These are phyloP conservation scores for Ophiostoma ips DNA, from an alignment of 2,329 filamentous ascomycete species.

Conservation along the genomic window DNA sequence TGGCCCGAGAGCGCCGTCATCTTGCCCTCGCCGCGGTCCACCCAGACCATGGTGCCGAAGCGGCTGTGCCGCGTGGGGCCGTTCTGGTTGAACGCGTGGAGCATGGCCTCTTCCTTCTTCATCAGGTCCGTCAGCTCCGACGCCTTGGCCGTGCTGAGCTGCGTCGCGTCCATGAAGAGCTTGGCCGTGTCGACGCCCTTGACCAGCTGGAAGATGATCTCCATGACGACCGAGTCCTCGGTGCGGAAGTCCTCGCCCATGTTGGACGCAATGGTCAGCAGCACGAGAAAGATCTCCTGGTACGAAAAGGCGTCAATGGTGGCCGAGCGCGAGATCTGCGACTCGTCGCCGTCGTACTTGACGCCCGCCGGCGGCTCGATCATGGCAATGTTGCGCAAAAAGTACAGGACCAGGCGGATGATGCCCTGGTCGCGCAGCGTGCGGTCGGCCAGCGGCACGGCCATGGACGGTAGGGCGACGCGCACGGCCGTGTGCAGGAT, in stretches of 20 bases:
- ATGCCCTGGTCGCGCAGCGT: constrained; percentile 75
- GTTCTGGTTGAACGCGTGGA: constrained; percentile 59
- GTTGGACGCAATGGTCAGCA: constrained; percentile 79
- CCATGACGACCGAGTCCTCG: constrained; percentile 80
- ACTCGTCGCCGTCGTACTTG: constrained; percentile 73
- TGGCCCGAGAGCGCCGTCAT: constrained; percentile 81
- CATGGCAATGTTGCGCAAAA: constrained; percentile 77
- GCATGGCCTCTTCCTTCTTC: constrained; percentile 72
- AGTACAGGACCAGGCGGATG: constrained; percentile 78
- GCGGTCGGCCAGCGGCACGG: constrained; percentile 60
- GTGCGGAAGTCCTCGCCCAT: constrained; percentile 86
- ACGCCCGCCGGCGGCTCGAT: constrained; percentile 62
- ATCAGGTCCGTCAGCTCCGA: constrained; percentile 63
- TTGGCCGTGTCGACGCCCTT: constrained; percentile 78
- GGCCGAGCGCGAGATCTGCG: constrained; percentile 74
- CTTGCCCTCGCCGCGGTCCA: constrained; percentile 74
- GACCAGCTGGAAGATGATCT: constrained; percentile 82
- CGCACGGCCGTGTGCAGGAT: constrained; percentile 73
- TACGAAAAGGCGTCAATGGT: constrained; percentile 80
- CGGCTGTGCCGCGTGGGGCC: constrained; percentile 81
- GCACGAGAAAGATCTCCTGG: constrained; percentile 76
- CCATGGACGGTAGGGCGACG: constrained; percentile 75
- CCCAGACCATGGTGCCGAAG: constrained; percentile 96
- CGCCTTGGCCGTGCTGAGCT: constrained; percentile 53
- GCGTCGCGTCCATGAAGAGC: constrained; percentile 69